phyloP scores from a whole-genome alignment of 306 rosid species.

The Malus asiatica region DNA sequence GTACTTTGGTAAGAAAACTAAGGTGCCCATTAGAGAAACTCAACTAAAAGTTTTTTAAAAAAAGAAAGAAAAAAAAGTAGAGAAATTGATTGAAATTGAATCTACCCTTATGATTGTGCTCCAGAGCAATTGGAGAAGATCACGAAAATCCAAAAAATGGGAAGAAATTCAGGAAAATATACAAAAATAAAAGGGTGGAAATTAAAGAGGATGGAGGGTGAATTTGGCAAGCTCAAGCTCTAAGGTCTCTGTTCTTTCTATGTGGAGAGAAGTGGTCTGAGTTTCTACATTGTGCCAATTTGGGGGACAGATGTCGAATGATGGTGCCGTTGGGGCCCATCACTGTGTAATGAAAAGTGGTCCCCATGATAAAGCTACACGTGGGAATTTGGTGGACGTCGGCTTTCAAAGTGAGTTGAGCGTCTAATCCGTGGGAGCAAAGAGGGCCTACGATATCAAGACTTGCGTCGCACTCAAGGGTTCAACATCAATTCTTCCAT shows the following conservation, averaged over 20 bases:
- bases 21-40: conserved; percentile 11
- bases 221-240: not conserved
- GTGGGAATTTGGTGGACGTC: not conserved
- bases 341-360: not conserved
- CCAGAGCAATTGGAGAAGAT: not conserved
- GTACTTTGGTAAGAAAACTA: not conserved
- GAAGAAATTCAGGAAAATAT: not conserved
- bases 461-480: too few relatives aligned
- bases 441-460: not conserved
- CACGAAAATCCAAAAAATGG: not conserved
- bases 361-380: not conserved
- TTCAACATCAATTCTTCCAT: too few relatives aligned
- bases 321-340: not conserved
- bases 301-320: not conserved
- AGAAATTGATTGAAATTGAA: not conserved
- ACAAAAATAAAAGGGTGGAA: not conserved
- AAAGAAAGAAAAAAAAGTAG: too few relatives aligned
- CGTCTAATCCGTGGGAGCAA: not conserved
- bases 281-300: not conserved
- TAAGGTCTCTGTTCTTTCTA: not conserved
- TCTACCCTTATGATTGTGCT: not conserved
- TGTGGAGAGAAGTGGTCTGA: not conserved
- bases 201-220: not conserved
- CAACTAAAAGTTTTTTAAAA: not conserved
- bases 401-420: too few relatives aligned